phyloP scores from a whole-genome alignment of 345 rosid genomes.

The Rhizophora mangle region DNA sequence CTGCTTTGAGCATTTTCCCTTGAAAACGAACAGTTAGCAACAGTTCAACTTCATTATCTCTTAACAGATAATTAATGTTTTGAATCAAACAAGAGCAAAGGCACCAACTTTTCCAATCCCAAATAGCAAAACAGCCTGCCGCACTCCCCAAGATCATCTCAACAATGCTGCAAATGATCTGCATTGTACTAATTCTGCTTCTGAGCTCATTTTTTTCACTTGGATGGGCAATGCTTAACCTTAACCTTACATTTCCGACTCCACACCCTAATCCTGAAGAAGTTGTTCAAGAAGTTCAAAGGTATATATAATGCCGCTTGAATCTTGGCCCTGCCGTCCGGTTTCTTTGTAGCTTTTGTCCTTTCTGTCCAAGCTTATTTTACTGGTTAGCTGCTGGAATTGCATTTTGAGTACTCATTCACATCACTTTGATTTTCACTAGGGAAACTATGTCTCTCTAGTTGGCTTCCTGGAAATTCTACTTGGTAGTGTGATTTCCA shows the following conservation, averaged over 20 bases:
- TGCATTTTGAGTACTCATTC: neutral
- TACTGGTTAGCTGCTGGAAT: neutral
- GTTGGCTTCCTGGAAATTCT: neutral
- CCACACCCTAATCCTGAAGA: conserved; percentile 76
- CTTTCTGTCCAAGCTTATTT: neutral
- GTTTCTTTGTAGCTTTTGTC: neutral
- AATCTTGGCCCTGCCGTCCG: neutral
- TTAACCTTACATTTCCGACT: conserved; percentile 35
- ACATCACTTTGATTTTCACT: neutral
- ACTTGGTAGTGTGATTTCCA: neutral
- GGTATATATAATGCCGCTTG: conserved; percentile 37
- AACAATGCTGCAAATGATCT: conserved; percentile 15
- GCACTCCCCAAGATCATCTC: neutral
- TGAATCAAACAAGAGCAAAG: neutral
- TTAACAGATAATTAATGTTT: neutral
- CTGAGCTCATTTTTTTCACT: conserved; percentile 36
- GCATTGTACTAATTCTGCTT: conserved; percentile 31
- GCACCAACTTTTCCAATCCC: neutral
- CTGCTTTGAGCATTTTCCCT: neutral
- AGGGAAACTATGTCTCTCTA: neutral
- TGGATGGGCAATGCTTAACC: conserved; percentile 47
- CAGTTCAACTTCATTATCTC: neutral
- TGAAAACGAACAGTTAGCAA: neutral
- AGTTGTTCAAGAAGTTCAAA: conserved; percentile 73
- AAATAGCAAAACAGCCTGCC: neutral